These are phyloP conservation scores for barrel medic (Medicago truncatula) DNA, from an alignment of 306 rosid species.

Conservation along the genomic window DNA sequence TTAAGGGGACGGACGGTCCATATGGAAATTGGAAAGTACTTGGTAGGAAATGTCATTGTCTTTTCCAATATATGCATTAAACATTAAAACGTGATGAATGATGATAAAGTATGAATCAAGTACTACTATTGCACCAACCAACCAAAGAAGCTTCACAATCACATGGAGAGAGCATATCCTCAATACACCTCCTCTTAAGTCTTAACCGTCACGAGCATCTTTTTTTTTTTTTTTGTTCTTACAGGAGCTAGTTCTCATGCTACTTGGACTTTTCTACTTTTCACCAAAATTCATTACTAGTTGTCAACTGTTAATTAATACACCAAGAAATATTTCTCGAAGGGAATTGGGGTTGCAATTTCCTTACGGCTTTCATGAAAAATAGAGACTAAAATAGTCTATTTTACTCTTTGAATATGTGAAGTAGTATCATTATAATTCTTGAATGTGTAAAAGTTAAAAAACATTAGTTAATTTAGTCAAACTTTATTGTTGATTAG, in stretches of 20 bases:
- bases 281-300: background rate
- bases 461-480: too few species aligned
- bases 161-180: conserved; percentile 37
- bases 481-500: too few species aligned
- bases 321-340: background rate
- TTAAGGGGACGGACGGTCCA: conserved; percentile 16
- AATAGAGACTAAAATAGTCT: too few species aligned
- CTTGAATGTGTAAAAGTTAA: too few species aligned
- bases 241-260: background rate
- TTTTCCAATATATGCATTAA: background rate
- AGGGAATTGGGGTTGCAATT: background rate
- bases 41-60: conserved; percentile 33
- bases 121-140: background rate
- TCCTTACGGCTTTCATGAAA: background rate
- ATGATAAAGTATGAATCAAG: background rate
- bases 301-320: background rate
- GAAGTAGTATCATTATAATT: too few species aligned
- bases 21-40: conserved; percentile 32
- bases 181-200: background rate
- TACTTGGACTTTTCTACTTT: background rate
- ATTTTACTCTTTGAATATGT: too few species aligned
- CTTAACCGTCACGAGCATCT: background rate
- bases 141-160: background rate
- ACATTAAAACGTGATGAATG: conserved; percentile 18
- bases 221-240: background rate